Evolutionary conservation across 495 filamentous ascomycete genomes (phyloP), one percentile per base, ranked within the genome.

Genomic region (Tirmania nivea): DNA sequence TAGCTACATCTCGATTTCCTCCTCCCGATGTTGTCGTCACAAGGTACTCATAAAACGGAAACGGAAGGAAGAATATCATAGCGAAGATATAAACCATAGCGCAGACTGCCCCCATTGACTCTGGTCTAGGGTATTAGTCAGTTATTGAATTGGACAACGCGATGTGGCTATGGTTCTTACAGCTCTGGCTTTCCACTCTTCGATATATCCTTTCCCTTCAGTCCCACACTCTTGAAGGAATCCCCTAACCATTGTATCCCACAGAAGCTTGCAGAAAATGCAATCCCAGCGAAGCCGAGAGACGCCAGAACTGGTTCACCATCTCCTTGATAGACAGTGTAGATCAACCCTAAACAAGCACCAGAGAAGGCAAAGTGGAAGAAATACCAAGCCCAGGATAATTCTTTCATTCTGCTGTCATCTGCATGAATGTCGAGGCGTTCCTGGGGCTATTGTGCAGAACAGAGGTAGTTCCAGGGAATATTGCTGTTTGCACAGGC

Each of bases 11-110:
- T 50, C 83, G 72, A 65, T 94, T 94, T 14, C 88, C 89, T 54
- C 86, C 89, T 54, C 88, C 90, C 55, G 86, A 90, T 17, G 92
- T 95, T 17, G 86, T 86, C n/a, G 82, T 81, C 19, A 95, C 88
- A 56, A 99, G 90, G 62, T 99, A 88, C 67, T 93, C 89, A 70
- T 94, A 96, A 68, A 99, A 96, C 2, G 86, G 80, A 67, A 95
- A 96, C 0, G 90, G 90, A 52, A 96, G 85, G 65, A 99, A 96
- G 34, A 84, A 65, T 52, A 96, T 92, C 34, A 94, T 75, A 6
- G 75, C 73, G 21, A 96, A 70, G 34, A 99, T 71, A 69, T 95
- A 96, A 1, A 96, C 84, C 35, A 90, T 77, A 1, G 92, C 90
- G 65, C 85, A 93, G 48, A 96, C 78, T 17, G 81, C 86, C n/a